phyloP scores from a whole-genome alignment of 2,329 filamentous ascomycete species.

The Diaporthe citri region DNA sequence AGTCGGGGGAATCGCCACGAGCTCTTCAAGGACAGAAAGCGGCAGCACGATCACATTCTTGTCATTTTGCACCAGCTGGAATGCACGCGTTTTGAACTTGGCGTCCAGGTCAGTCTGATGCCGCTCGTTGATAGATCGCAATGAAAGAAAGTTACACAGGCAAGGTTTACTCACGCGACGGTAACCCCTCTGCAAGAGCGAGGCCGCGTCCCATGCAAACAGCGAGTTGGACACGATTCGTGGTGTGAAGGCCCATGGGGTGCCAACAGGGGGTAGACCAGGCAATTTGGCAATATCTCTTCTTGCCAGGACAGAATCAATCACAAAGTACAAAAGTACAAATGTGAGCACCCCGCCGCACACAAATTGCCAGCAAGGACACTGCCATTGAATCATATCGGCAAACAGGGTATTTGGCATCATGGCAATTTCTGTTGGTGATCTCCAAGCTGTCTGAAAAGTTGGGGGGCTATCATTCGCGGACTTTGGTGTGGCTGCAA shows the following conservation, averaged over 20 bases:
- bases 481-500: neutral
- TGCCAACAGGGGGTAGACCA: neutral
- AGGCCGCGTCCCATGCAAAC: neutral
- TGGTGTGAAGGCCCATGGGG: neutral
- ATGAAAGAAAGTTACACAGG: too few species aligned
- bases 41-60: constrained; percentile 2
- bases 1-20: neutral
- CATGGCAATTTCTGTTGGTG: too few species aligned
- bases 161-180: neutral
- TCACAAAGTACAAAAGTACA: neutral
- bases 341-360: neutral
- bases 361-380: neutral
- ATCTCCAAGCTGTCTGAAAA: too few species aligned
- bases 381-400: neutral
- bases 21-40: neutral
- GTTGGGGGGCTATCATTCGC: too few species aligned
- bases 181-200: neutral
- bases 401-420: neutral
- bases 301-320: neutral
- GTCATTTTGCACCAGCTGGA: constrained; percentile 2
- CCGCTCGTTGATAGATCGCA: too few species aligned
- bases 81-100: neutral
- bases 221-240: neutral
- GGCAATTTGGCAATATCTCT: neutral
- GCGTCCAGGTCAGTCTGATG: neutral